Base-by-base conservation (phyloP, 108 stramenopile species). In the Schizochytrium sp. region DNA sequence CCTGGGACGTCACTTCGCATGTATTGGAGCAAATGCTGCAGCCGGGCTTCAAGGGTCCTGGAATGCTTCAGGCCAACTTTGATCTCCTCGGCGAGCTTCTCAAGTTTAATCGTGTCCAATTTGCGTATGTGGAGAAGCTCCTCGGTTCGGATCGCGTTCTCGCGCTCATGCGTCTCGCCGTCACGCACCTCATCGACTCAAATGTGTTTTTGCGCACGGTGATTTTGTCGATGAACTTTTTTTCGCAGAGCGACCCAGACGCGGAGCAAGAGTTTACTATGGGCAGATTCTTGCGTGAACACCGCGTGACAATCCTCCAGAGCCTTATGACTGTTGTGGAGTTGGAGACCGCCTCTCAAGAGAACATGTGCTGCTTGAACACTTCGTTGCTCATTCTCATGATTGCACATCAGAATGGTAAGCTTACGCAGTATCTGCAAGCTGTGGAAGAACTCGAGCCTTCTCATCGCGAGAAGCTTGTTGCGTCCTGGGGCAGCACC, bases 131-230 rank as follows among this genome's bases (percentile, higher is more conserved):
- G 45, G 91, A 94, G 10, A 57, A 57, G 25, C 57, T 87, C 34
- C 76, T 96, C 4, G 92, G 93, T 76, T 94, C 94, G 72, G 95
- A 95, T 60, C 90, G 83, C 4, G 94, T 96, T 71, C 88, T 92
- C 44, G 91, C 92, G 58, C 87, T 95, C 18, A 95, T 96, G 93
- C 89, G 90, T 60, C 93, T 95, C 53, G 93, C 94, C 48, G 91
- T 94, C 51, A 91, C 94, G 48, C 95, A 96, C 88, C 91, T 97
- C 21, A 94, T 97, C 43, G 97, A 97, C 91, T 95, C 95, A 58
- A 97, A 97, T 88, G 97, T 97, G 23, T 97, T 97, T 92, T 90
- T 97, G 59, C 95, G 96, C 23, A 93, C 95, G 48, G 59, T 96
- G 34, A 58, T 95, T 4, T 88, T 96, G 21, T 95, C 93, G 45